Evolutionary conservation across 2,329 filamentous ascomycete genomes (phyloP), one percentile per base, ranked within the genome.

Genomic region (Calonectria hawksworthii): DNA sequence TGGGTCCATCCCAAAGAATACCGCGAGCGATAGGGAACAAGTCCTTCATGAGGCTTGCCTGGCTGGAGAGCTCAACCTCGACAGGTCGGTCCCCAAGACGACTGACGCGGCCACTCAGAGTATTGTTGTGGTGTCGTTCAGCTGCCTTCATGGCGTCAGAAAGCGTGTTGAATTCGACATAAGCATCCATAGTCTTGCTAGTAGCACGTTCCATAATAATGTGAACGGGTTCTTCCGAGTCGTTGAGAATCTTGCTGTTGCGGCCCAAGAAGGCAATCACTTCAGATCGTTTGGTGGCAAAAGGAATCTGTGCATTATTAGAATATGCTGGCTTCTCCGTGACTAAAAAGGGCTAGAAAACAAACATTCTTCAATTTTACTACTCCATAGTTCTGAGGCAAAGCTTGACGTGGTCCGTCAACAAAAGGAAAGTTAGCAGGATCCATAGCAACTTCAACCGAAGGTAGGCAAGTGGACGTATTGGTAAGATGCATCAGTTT

Each of bases 171-270:
- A 93, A 92, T 82, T 93, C 91, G 52, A 92, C 88, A 74, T 89
- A 93, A 5, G 88, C 90, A 74, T 93, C 91, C 82, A 91, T 88
- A 0, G 91, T 93, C 87, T 92, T 93, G 80, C 88, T 89, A 4
- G 90, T 90, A 28, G 89, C 86, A n/a, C 90, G 88, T 70, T 93
- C 91, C 91, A 93, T 92, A 77, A 92, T 91, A 76, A 93, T 92
- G 74, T 93, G 91, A 10, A 93, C 86, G 0, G 90, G 88, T 78
- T 92, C 91, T 8, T 90, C 86, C 2, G 80, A 81, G 73, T 92
- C 90, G 36, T 87, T 89, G 61, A 92, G 82, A 41, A 92, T 87
- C 72, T 87, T 88, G 28, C 90, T 88, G 77, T 90, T 92, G 65
- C 89, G 88, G 3, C 91, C 91, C 23, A 93, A 85, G 78, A 92